These are phyloP conservation scores for Cercospora zeae-maydis DNA, from an alignment of 2,329 filamentous ascomycete genomes.

Conservation along the genomic window DNA sequence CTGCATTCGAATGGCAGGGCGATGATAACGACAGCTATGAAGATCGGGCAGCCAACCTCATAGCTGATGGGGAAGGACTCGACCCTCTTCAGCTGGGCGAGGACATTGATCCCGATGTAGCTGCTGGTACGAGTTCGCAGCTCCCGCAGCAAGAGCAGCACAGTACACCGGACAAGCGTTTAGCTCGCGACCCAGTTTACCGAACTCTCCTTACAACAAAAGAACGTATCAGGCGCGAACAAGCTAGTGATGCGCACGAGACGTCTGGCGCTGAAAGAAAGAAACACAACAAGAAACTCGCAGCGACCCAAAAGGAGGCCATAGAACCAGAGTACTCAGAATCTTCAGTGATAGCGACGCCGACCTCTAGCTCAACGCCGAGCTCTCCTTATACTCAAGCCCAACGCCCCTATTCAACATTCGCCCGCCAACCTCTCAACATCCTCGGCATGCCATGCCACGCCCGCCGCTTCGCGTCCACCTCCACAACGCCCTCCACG, in stretches of 20 bases:
- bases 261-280: neutral
- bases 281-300: neutral
- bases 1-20: neutral
- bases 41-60: neutral
- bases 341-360: neutral
- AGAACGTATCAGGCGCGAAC: conserved; percentile 3
- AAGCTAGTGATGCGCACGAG: conserved; percentile 8
- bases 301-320: neutral
- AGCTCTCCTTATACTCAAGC: neutral
- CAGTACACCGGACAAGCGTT: neutral
- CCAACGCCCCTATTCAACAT: conserved; percentile 17
- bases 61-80: neutral
- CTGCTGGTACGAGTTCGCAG: neutral
- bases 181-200: neutral
- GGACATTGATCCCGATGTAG: neutral
- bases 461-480: conserved; percentile 1
- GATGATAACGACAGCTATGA: neutral
- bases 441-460: neutral
- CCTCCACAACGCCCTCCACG: neutral
- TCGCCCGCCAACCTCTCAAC: neutral
- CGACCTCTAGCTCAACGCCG: neutral
- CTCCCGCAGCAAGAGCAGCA: neutral
- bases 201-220: conserved; percentile 3
- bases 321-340: neutral
- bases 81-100: conserved; percentile 5